phyloP scores from a whole-genome alignment of 495 filamentous ascomycete species.

The Hypomontagnella monticulosa region DNA sequence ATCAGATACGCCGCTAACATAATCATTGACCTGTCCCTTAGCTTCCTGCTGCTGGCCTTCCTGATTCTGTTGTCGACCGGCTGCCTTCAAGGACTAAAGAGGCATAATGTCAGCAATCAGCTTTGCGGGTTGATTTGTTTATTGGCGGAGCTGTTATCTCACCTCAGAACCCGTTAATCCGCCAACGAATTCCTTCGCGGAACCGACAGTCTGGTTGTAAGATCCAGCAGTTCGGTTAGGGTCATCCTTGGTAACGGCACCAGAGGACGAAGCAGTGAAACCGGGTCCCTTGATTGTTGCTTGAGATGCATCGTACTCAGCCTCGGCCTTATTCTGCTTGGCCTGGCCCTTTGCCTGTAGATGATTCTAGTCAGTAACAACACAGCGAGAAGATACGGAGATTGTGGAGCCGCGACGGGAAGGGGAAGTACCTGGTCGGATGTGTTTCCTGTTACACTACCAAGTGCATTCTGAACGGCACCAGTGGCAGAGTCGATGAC shows the following conservation, averaged over 20 bases:
- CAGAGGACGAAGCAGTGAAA: conserved; percentile 72
- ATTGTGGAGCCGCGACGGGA: background rate
- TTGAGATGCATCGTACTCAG: conserved; percentile 75
- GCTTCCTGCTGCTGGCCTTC: conserved; percentile 85
- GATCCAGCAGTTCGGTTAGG: conserved; percentile 74
- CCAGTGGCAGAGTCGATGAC: conserved; percentile 82
- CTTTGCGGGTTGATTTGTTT: background rate
- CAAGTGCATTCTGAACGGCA: conserved; percentile 74
- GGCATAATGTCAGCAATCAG: background rate
- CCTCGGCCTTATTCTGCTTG: conserved; percentile 68
- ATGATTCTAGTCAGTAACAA: conserved; percentile 18
- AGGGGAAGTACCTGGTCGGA: conserved; percentile 68
- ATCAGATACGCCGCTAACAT: conserved; percentile 73
- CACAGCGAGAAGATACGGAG: background rate
- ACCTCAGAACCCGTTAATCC: conserved; percentile 77
- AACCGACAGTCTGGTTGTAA: conserved; percentile 88
- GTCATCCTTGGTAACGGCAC: conserved; percentile 76
- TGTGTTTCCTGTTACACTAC: conserved; percentile 77
- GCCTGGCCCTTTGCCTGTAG: conserved; percentile 60
- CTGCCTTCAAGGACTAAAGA: conserved; percentile 67
- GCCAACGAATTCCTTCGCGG: conserved; percentile 84
- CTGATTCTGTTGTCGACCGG: conserved; percentile 80
- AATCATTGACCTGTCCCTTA: conserved; percentile 82
- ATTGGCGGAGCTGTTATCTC: conserved; percentile 17
- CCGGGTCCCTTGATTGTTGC: conserved; percentile 76